A percentile compares a stretch with the other conserved stretches of the same genome.
These are phyloP conservation scores for Phialemoniopsis sp. DNA, from an alignment of 2,329 filamentous ascomycete species.

Conservation along the genomic window DNA sequence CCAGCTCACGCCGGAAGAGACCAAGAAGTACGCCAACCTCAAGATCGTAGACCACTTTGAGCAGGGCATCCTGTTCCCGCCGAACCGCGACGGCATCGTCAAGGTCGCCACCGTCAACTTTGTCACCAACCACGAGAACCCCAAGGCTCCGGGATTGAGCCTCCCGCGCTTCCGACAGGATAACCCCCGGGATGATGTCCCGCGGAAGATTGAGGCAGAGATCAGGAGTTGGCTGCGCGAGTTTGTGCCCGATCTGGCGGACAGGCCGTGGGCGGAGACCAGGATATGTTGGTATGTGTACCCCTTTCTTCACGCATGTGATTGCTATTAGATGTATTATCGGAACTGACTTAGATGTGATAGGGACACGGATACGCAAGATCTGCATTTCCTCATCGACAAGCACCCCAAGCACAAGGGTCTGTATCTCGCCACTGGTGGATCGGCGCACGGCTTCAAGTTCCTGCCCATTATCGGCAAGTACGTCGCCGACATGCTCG, in stretches of 20 bases:
- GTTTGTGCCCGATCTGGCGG: constrained; percentile 40
- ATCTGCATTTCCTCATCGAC: constrained; percentile 5
- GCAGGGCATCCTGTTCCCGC: constrained; percentile 45
- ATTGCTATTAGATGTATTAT: too few relatives aligned
- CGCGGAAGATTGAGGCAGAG: constrained; percentile 39
- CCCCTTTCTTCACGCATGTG: too few relatives aligned
- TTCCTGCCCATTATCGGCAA: constrained; percentile 21
- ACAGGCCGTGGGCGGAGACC: constrained; percentile 35
- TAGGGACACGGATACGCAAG: constrained; percentile 6
- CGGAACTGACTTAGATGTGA: neutral
- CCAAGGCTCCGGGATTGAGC: constrained; percentile 19
- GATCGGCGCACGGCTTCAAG: constrained; percentile 23
- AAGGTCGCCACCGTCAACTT: constrained; percentile 47
- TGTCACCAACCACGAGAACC: constrained; percentile 28
- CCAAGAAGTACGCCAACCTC: constrained; percentile 35
- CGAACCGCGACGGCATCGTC: constrained; percentile 32
- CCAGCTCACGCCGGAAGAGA: constrained; percentile 49
- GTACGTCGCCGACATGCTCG: constrained; percentile 39
- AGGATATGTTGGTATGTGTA: constrained; percentile 47
- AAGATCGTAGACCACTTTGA: constrained; percentile 1
- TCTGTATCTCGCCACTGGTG: constrained; percentile 16
- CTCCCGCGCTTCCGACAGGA: constrained; percentile 4
- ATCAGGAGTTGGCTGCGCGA: constrained; percentile 40
- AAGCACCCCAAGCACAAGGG: neutral
- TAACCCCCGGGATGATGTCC: constrained; percentile 22